A percentile compares a stretch with the other conserved stretches of the same genome.
These are phyloP conservation scores for Xylaria sp. DNA, from an alignment of 2,329 filamentous ascomycete species.

Conservation along the genomic window DNA sequence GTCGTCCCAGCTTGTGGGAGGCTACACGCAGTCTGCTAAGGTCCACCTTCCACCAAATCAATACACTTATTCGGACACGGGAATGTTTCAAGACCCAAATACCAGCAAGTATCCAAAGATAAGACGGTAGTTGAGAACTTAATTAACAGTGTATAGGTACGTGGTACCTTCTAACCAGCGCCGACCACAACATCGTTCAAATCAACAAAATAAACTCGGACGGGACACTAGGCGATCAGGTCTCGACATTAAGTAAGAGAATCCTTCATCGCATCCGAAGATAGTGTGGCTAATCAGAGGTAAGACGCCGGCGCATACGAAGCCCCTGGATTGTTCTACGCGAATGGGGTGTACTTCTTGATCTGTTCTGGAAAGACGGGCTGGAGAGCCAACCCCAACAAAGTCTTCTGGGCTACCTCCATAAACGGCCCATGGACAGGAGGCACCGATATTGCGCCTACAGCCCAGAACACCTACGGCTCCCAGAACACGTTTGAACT, in stretches of 20 bases:
- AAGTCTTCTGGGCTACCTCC: constrained; percentile 51
- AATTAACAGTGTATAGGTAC: constrained; percentile 40
- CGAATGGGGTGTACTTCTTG: constrained; percentile 51
- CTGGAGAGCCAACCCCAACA: constrained; percentile 53
- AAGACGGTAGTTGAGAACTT: background rate
- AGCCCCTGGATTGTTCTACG: constrained; percentile 52
- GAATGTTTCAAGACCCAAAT: constrained; percentile 54
- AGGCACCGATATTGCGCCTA: constrained; percentile 51
- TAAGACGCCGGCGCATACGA: constrained; percentile 49
- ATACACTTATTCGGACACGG: constrained; percentile 55
- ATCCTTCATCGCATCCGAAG: no score
- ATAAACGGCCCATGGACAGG: constrained; percentile 51
- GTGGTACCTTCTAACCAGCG: constrained; percentile 55
- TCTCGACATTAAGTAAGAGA: constrained; percentile 43
- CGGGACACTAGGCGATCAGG: constrained; percentile 50
- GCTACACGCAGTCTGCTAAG: constrained; percentile 50
- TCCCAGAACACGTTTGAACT: constrained; percentile 54
- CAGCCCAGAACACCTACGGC: constrained; percentile 51
- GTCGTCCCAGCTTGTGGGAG: constrained; percentile 48
- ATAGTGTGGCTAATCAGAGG: background rate
- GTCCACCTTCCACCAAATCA: constrained; percentile 52
- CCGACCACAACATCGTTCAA: constrained; percentile 56
- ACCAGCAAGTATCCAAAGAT: constrained; percentile 29
- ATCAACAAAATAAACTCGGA: constrained; percentile 54
- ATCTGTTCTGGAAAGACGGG: constrained; percentile 54